Percentiles rank a stretch among this genome's conserved stretches.
Conservation (phyloP, 1,284 basidiomycete genomes). For the Ustilago curta region DNA sequence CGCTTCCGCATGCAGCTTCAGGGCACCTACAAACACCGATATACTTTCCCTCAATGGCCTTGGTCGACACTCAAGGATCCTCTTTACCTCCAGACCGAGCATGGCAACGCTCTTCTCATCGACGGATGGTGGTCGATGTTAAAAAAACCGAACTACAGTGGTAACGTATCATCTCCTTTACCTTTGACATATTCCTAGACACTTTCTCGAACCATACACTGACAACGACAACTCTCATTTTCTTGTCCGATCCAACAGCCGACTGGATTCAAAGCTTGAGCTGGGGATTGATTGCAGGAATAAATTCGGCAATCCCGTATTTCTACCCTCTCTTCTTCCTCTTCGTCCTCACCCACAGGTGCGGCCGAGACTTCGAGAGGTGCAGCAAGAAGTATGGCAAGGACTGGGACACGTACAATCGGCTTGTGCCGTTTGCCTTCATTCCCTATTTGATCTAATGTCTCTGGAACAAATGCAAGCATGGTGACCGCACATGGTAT, state of each 20-base stretch:
- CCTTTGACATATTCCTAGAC: no score
- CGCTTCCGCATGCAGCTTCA: constrained; percentile 95
- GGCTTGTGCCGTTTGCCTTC: constrained; percentile 85
- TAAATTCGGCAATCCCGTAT: constrained; percentile 87
- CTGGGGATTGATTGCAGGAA: constrained; percentile 89
- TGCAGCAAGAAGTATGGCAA: constrained; percentile 82
- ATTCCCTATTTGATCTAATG: constrained; percentile 76
- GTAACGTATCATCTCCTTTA: no score
- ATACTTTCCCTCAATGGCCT: constrained; percentile 92
- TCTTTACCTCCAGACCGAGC: constrained; percentile 89
- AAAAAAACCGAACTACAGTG: constrained; percentile 64
- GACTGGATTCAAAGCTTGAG: constrained; percentile 82
- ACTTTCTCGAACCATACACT: no score
- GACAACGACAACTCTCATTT: no score
- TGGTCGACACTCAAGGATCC: constrained; percentile 88
- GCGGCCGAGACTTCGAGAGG: constrained; percentile 70
- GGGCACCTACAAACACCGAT: constrained; percentile 80
- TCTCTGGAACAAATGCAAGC: background rate
- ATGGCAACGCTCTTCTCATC: constrained; percentile 88
- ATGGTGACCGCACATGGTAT: background rate
- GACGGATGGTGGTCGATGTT: constrained; percentile 87
- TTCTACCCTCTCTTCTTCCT: constrained; percentile 74
- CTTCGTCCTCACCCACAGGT: constrained; percentile 64
- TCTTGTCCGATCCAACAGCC: constrained; percentile 70
- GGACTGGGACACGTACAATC: constrained; percentile 62